Evolutionary conservation across 2,329 filamentous ascomycete genomes (phyloP), one percentile per base, ranked within the genome.

Genomic region (Ramichloridium luteum): DNA sequence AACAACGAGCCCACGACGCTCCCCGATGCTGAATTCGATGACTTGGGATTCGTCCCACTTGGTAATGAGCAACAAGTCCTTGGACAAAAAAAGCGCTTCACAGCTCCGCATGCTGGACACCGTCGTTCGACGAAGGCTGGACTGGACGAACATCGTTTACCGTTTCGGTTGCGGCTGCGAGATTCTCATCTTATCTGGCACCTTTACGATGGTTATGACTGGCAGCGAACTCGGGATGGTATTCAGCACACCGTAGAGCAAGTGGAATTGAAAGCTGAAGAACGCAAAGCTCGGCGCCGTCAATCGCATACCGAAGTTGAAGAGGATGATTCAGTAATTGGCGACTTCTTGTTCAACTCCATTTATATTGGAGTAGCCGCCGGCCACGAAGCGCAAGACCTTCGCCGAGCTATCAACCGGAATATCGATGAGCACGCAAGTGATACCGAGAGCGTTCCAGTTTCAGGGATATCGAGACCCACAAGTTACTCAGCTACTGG

Each of bases 151-250:
- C 25, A 16, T n/a, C 8, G n/a, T n/a, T 25, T 54, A 13, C 53
- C 88, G 4, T 59, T 98, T 10, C 77, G 75, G 41, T 66, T 94
- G 3, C 74, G 75, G 4, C 70, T 96, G 11, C 77, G 82, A 15
- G 84, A 94, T 50, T 77, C 93, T 4, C 84, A 96, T 52, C 64
- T 94, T 31, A 94, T 96, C 37, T 98, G 90, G 90, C 93, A 98
- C 50, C 64, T 98, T 1, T 94, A 90, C 55, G 90, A 98, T 61
- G 90, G 90, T 1, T 98, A 93, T 53, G 92, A 98, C 57, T 98
- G 92, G 92, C 72, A 77, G 45, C 71, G 74, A 26, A 98, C 92
- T 1, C 72, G 88, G 26, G 80, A 90, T 40, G 74, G 79, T 3
- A 93, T 98, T 35, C 76, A 77, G 13, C 81, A 88, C 50, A 85